phyloP scores from a whole-genome alignment of 768 basidiomycete species.

The Agaricus bisporus region DNA sequence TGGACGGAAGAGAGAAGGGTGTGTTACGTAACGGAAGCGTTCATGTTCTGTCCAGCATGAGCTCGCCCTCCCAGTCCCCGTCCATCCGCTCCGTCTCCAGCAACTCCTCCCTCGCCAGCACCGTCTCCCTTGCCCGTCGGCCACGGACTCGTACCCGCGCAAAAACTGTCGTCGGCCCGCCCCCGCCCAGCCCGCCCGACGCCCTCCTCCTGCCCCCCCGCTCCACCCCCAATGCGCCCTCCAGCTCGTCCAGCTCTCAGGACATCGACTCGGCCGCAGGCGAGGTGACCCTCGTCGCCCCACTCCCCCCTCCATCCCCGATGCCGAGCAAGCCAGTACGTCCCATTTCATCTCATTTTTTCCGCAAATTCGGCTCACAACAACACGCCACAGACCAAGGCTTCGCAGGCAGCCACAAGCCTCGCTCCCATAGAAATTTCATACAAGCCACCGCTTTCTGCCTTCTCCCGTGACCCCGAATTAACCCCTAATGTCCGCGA shows the following conservation, averaged over 20 bases:
- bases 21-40: slow-evolving; percentile 3
- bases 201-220: slow-evolving; percentile 23
- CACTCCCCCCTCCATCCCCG: slow-evolving; percentile 18
- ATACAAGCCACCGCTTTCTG: slow-evolving; percentile 34
- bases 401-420: slow-evolving; percentile 23
- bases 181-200: slow-evolving; percentile 19
- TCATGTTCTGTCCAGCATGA: slow-evolving; percentile 15
- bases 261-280: slow-evolving; percentile 18
- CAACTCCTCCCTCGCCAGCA: slow-evolving; percentile 44
- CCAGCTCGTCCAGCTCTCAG: slow-evolving; percentile 8
- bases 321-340: slow-evolving; percentile 29
- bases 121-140: slow-evolving; percentile 45
- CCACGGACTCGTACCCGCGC: slow-evolving; percentile 51
- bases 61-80: slow-evolving; percentile 24
- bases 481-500: slow-evolving; percentile 45
- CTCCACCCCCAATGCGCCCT: slow-evolving; percentile 20
- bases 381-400: slow-evolving; percentile 23
- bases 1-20: not conserved
- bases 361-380: slow-evolving; percentile 10
- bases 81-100: slow-evolving; percentile 45
- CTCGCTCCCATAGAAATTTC: slow-evolving; percentile 27
- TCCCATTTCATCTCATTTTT: slow-evolving; percentile 14
- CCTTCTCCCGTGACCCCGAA: slow-evolving; percentile 43
- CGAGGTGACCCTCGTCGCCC: slow-evolving; percentile 26
- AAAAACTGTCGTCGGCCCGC: slow-evolving; percentile 37